Evolutionary conservation across 2,329 filamentous ascomycete species (phyloP).

Genomic region (Fusarium lateritium): DNA sequence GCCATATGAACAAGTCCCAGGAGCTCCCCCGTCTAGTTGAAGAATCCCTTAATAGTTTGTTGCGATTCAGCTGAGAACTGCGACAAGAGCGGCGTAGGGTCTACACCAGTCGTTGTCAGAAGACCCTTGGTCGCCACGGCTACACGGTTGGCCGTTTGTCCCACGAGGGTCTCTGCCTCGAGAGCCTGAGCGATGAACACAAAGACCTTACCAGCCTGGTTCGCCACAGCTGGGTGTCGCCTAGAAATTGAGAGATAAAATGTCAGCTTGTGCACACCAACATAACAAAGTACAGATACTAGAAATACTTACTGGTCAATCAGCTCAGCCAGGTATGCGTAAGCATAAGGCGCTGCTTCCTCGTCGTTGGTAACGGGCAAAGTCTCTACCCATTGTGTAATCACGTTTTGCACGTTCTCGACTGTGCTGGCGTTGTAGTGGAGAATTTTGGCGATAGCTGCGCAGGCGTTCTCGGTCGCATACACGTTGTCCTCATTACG

Average conservation of each 20-base stretch:
- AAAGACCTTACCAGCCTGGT: slow-evolving; percentile 86
- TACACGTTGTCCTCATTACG: slow-evolving; percentile 95
- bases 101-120: slow-evolving; percentile 79
- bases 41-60: slow-evolving; percentile 83
- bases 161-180: slow-evolving; percentile 90
- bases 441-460: slow-evolving; percentile 95
- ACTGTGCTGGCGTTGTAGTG: slow-evolving; percentile 89
- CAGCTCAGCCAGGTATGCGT: slow-evolving; percentile 89
- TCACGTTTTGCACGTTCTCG: slow-evolving; percentile 80
- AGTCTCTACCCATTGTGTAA: slow-evolving; percentile 90
- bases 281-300: neutral
- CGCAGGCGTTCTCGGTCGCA: slow-evolving; percentile 97
- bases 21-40: slow-evolving; percentile 66
- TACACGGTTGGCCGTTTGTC: slow-evolving; percentile 83
- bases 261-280: slow-evolving; percentile 46
- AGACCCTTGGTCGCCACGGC: slow-evolving; percentile 84
- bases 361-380: slow-evolving; percentile 95
- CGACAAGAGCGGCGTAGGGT: slow-evolving; percentile 81
- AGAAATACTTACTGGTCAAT: slow-evolving; percentile 87
- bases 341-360: slow-evolving; percentile 96
- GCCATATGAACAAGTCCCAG: slow-evolving; percentile 17
- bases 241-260: slow-evolving; percentile 61
- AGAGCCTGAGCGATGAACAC: slow-evolving; percentile 88
- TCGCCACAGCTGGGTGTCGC: slow-evolving; percentile 85
- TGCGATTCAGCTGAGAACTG: slow-evolving; percentile 86